These are phyloP conservation scores for Botrytis byssoidea DNA, from an alignment of 2,329 filamentous ascomycete species.

Conservation along the genomic window DNA sequence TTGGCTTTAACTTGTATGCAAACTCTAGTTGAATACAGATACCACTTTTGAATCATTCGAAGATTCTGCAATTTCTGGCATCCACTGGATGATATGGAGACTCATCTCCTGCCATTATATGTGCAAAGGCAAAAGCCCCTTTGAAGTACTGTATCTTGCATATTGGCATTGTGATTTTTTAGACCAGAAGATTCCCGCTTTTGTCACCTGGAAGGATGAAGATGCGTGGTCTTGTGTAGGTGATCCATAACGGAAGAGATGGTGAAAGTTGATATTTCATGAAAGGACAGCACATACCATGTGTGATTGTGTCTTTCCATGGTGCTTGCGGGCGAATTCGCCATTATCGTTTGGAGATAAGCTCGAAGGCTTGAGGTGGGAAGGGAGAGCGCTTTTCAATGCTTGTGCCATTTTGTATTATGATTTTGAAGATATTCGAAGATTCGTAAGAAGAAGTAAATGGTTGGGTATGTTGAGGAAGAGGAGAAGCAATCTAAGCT, in stretches of 20 bases:
- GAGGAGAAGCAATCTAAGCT: conserved; percentile 14
- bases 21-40: conserved; percentile 27
- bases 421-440: conserved; percentile 6
- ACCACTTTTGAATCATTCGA: conserved; percentile 15
- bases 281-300: conserved; percentile 61
- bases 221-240: not conserved
- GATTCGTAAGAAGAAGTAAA: conserved; percentile 10
- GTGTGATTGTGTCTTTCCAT: conserved; percentile 82
- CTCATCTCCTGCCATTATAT: not conserved
- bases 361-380: conserved; percentile 66
- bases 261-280: not conserved
- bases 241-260: not conserved
- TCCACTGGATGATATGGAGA: conserved; percentile 5
- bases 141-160: not conserved
- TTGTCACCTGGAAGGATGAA: not conserved
- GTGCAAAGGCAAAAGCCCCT: not conserved
- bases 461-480: not conserved
- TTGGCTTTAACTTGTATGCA: conserved; percentile 25
- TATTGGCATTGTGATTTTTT: not conserved
- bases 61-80: not conserved
- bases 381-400: conserved; percentile 73
- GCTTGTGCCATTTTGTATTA: conserved; percentile 60
- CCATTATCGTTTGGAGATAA: conserved; percentile 42
- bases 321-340: conserved; percentile 63
- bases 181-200: not conserved